Evolutionary conservation across 2,329 filamentous ascomycete genomes (phyloP), one percentile per base, ranked within the genome.

Genomic region (Pseudogymnoascus sp.): DNA sequence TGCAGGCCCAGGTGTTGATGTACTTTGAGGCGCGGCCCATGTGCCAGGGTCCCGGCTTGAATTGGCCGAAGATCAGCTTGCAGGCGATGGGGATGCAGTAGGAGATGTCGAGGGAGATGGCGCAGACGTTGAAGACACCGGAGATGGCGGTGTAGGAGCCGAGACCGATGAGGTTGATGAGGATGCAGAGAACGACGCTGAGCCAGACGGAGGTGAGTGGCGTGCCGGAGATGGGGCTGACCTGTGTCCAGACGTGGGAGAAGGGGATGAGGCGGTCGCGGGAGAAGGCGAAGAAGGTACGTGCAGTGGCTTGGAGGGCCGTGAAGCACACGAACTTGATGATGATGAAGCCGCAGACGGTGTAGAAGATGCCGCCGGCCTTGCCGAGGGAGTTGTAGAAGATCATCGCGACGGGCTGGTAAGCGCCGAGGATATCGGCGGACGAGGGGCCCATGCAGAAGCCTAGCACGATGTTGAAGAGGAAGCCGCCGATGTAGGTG

Each of bases 271-370:
- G 75, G 60, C 77, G 73, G 68, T 84, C 82, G 64, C 82, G 81
- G 5, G 81, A 79, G 68, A 82, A 83, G 63, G 82, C 81, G 72
- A 82, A 84, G 68, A 83, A 75, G 12, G 81, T 83, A 37, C 82
- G 79, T 5, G 76, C 80, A 33, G 81, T 76, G 12, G 82, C 76
- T 70, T 83, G 81, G 7, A 82, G 81, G 60, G 82, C 82, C 7
- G 82, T 82, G 72, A 84, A 83, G 75, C 80, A 82, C 63, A 84
- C 80, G 68, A 84, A 84, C 70, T 84, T 82, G 73, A 84, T 78
- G 70, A 85, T 81, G 66, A 85, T 73, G 69, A 84, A 83, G 22
- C 81, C 82, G 65, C 77, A 78, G n/a, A 84, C 77, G 62, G 81
- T 80, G 70, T 81, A 85, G 73, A 81, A 78, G 67, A 84, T 80